A percentile compares a stretch with the other conserved stretches of the same genome.
Evolutionary conservation across 2,329 filamentous ascomycete species (phyloP).

Genomic region (Verticillium nonalfalfae): DNA sequence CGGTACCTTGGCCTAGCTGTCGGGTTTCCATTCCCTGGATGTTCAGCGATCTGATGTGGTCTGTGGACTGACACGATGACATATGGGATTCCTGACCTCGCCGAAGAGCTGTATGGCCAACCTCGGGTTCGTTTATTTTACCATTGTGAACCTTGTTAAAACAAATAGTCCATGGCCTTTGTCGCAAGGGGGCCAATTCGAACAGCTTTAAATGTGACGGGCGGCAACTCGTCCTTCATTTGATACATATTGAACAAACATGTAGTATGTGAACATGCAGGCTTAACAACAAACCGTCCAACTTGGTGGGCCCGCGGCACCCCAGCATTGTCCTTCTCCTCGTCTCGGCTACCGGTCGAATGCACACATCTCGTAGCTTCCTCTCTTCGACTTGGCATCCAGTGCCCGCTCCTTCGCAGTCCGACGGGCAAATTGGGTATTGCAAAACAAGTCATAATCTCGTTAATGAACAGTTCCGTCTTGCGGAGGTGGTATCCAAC

Average conservation of each 20-base stretch:
- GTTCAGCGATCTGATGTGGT: no score
- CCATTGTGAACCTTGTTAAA: no score
- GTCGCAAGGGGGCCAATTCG: not conserved
- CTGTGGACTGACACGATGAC: no score
- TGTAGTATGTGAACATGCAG: no score
- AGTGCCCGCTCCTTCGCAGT: not conserved
- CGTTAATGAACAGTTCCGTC: slow-evolving; percentile 11
- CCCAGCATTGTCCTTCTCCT: not conserved
- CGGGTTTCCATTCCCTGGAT: no score
- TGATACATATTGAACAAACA: not conserved
- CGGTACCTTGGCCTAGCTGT: no score
- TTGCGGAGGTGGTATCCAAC: slow-evolving; percentile 14
- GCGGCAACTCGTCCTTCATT: no score
- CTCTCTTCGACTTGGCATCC: not conserved
- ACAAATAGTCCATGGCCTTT: not conserved
- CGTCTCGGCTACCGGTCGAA: not conserved
- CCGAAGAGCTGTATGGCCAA: no score
- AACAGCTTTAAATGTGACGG: no score
- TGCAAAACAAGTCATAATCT: slow-evolving; percentile 7
- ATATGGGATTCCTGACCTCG: no score
- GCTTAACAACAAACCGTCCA: not conserved
- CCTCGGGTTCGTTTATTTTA: no score
- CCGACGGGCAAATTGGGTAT: not conserved
- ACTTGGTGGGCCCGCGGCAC: not conserved
- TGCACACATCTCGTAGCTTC: not conserved